Conservation (phyloP, 768 basidiomycete genomes). For the Stropharia rugosoannulata region DNA sequence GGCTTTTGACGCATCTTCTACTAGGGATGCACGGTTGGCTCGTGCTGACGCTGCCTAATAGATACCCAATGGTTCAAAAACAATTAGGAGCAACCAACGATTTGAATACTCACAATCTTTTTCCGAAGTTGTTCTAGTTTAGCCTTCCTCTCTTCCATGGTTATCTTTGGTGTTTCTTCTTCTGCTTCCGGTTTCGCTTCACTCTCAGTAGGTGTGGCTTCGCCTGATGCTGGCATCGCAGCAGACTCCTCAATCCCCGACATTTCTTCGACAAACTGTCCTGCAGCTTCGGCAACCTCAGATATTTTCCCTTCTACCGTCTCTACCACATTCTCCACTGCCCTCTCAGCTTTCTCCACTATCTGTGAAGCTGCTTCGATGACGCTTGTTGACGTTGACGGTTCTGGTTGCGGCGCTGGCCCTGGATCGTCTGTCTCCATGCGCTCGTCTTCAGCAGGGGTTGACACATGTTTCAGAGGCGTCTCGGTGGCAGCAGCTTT, state of each 20-base stretch:
- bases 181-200: slow-evolving; percentile 11
- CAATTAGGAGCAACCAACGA: neutral
- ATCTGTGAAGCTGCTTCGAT: slow-evolving; percentile 7
- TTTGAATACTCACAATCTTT: slow-evolving; percentile 65
- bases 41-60: slow-evolving; percentile 69
- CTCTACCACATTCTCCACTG: slow-evolving; percentile 16
- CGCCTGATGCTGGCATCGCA: slow-evolving; percentile 11
- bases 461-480: slow-evolving; percentile 4
- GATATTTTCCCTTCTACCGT: slow-evolving; percentile 17
- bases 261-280: slow-evolving; percentile 30
- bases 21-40: slow-evolving; percentile 82
- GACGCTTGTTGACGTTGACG: slow-evolving; percentile 17
- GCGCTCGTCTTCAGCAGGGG: slow-evolving; percentile 14
- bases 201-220: slow-evolving; percentile 15
- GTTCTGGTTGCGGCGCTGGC: slow-evolving; percentile 7
- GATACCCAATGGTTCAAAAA: neutral
- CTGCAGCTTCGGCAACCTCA: slow-evolving; percentile 26
- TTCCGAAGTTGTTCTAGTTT: slow-evolving; percentile 76
- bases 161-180: slow-evolving; percentile 26
- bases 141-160: slow-evolving; percentile 72
- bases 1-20: slow-evolving; percentile 80
- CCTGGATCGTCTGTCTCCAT: slow-evolving; percentile 22
- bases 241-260: slow-evolving; percentile 22
- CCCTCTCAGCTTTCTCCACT: slow-evolving; percentile 14
- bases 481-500: slow-evolving; percentile 2